phyloP scores from a whole-genome alignment of 1,284 basidiomycete genomes.

The Sanghuangporus sanghuang region DNA sequence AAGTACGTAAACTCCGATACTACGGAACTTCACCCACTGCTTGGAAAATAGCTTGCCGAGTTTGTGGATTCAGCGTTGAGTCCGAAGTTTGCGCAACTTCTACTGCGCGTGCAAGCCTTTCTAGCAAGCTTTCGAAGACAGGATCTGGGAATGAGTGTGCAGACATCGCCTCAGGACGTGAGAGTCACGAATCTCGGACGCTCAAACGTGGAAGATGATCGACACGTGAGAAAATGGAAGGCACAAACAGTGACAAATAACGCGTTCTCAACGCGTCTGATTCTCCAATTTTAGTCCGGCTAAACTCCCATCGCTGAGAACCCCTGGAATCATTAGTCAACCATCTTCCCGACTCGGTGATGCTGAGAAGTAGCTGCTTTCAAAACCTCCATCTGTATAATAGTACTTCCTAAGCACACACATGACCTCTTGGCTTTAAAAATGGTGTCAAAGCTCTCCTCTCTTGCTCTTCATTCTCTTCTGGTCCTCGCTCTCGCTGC shows the following conservation, averaged over 20 bases:
- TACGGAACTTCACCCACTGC: constrained; percentile 10
- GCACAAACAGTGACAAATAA: neutral
- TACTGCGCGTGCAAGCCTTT: constrained; percentile 13
- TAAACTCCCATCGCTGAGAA: neutral
- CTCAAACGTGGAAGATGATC: neutral
- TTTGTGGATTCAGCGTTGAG: constrained; percentile 11
- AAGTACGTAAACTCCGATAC: neutral
- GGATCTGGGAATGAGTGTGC: constrained; percentile 15
- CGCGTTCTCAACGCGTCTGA: neutral
- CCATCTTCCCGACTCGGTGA: neutral
- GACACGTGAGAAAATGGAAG: neutral
- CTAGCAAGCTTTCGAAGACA: constrained; percentile 16
- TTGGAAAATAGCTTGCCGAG: constrained; percentile 15
- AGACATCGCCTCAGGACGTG: constrained; percentile 4
- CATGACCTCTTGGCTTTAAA: neutral
- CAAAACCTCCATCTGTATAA: neutral
- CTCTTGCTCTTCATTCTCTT: neutral
- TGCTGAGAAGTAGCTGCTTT: neutral
- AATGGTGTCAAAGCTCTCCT: neutral
- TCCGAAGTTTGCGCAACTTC: constrained; percentile 11
- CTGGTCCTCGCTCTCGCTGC: constrained; percentile 6
- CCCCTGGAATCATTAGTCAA: neutral
- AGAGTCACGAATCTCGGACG: neutral
- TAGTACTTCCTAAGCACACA: neutral
- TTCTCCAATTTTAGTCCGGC: neutral